Evolutionary conservation across 306 rosid genomes (phyloP).

Genomic region (Trifolium fragiferum): DNA sequence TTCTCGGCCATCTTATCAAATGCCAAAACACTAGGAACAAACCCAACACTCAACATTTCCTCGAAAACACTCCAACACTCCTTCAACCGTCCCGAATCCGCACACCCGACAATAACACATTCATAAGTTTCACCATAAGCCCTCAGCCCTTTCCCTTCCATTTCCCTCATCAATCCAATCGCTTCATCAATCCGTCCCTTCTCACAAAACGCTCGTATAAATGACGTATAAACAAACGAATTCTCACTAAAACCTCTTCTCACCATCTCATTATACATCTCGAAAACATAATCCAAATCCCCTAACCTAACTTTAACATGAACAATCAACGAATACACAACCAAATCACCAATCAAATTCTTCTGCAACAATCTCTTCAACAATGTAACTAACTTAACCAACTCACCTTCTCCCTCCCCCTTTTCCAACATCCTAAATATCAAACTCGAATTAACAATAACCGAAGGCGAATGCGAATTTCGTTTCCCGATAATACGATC

Average conservation of each 20-base stretch:
- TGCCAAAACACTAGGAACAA: slow-evolving; percentile 65
- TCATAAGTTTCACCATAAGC: slow-evolving; percentile 62
- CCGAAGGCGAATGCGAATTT: slow-evolving; percentile 54
- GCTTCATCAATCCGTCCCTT: slow-evolving; percentile 68
- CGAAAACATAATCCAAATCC: slow-evolving; percentile 50
- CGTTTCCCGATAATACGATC: slow-evolving; percentile 60
- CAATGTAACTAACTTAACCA: slow-evolving; percentile 42
- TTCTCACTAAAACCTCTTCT: slow-evolving; percentile 69
- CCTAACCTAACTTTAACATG: slow-evolving; percentile 57
- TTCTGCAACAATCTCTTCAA: slow-evolving; percentile 78
- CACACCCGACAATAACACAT: slow-evolving; percentile 66
- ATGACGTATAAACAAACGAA: slow-evolving; percentile 65
- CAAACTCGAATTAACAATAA: slow-evolving; percentile 62
- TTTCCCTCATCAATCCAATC: slow-evolving; percentile 54
- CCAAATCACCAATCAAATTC: slow-evolving; percentile 65
- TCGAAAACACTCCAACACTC: slow-evolving; percentile 57
- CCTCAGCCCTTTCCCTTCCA: slow-evolving; percentile 65
- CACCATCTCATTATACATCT: slow-evolving; percentile 64
- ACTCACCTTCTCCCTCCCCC: slow-evolving; percentile 39
- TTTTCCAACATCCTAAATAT: slow-evolving; percentile 58
- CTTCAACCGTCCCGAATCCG: slow-evolving; percentile 48
- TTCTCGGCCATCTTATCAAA: slow-evolving; percentile 65
- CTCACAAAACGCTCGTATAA: slow-evolving; percentile 64
- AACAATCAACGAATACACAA: slow-evolving; percentile 70
- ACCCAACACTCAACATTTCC: slow-evolving; percentile 61